These are phyloP conservation scores for Fusarium odoratissimum DNA, from an alignment of 2,329 filamentous ascomycete species.

Conservation along the genomic window DNA sequence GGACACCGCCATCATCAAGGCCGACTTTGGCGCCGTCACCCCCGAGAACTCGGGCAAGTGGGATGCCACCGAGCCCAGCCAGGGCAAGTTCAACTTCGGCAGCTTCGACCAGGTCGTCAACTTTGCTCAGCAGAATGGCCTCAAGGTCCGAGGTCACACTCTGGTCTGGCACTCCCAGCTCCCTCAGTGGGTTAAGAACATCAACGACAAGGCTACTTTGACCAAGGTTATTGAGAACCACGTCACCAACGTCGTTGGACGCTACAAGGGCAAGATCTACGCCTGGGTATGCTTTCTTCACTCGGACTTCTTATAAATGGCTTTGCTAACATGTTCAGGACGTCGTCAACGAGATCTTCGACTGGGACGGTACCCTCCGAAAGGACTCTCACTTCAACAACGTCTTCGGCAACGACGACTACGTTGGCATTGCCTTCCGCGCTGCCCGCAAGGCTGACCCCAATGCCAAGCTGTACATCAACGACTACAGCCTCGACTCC, in stretches of 20 bases:
- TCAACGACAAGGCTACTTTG: constrained; percentile 63
- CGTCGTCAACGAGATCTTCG: constrained; percentile 74
- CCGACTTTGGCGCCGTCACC: constrained; percentile 73
- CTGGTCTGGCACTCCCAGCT: constrained; percentile 73
- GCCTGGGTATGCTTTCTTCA: constrained; percentile 2
- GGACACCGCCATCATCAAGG: constrained; percentile 64
- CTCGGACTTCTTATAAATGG: fast-evolving
- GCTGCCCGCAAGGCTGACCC: constrained; percentile 76
- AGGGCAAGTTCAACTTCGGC: constrained; percentile 68
- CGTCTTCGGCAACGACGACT: constrained; percentile 77
- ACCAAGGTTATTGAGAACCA: constrained; percentile 69
- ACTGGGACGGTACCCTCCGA: constrained; percentile 70
- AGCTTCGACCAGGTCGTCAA: constrained; percentile 69
- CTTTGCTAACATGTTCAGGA: constrained; percentile 54
- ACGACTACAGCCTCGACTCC: constrained; percentile 76
- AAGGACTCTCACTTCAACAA: constrained; percentile 70
- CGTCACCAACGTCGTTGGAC: constrained; percentile 65
- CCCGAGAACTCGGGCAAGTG: constrained; percentile 80
- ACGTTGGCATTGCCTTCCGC: constrained; percentile 76
- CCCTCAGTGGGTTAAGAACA: constrained; percentile 69
- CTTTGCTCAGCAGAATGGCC: constrained; percentile 66
- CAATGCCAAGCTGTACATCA: constrained; percentile 77
- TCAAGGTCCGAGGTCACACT: constrained; percentile 71
- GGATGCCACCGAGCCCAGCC: constrained; percentile 56
- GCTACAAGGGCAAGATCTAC: constrained; percentile 71